phyloP scores from a whole-genome alignment of 2,329 filamentous ascomycete species.

The Corinectria fuckeliana region DNA sequence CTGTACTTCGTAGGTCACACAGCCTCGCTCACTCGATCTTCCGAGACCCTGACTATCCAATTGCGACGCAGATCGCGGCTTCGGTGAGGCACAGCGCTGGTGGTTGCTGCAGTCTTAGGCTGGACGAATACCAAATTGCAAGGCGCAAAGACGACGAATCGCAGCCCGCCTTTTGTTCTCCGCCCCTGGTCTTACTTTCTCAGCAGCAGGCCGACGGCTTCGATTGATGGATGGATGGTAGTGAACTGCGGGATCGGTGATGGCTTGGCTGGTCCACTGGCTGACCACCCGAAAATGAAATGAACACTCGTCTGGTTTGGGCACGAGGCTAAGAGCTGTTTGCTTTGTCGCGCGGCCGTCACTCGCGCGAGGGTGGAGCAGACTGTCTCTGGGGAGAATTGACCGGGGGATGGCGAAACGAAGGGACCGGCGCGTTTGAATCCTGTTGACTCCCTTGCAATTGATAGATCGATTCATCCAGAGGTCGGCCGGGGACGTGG shows the following conservation, averaged over 20 bases:
- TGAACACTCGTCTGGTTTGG: conserved; percentile 6
- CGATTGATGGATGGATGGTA: neutral
- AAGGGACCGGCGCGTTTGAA: conserved; percentile 11
- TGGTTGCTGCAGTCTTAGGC: neutral
- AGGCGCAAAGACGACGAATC: neutral
- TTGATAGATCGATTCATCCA: conserved; percentile 2
- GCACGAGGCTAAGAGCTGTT: conserved; percentile 11
- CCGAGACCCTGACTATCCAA: neutral
- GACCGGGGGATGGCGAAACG: neutral
- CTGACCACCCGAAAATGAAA: conserved; percentile 7
- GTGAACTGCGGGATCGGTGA: neutral
- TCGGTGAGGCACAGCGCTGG: neutral
- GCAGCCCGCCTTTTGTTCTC: neutral
- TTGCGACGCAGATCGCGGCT: neutral
- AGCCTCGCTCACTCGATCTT: conserved; percentile 3
- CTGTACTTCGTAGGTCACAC: conserved; percentile 2
- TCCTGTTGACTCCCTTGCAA: conserved; percentile 8
- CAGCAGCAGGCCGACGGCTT: neutral
- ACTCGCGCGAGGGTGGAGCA: neutral
- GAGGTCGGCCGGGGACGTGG: neutral
- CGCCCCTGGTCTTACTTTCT: neutral
- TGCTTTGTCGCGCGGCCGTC: neutral
- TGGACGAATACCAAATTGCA: neutral
- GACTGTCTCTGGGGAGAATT: neutral
- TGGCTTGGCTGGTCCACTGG: neutral